Conservation (phyloP, 805 yeast genomes). For the Saccharomycodes ludwigii region DNA sequence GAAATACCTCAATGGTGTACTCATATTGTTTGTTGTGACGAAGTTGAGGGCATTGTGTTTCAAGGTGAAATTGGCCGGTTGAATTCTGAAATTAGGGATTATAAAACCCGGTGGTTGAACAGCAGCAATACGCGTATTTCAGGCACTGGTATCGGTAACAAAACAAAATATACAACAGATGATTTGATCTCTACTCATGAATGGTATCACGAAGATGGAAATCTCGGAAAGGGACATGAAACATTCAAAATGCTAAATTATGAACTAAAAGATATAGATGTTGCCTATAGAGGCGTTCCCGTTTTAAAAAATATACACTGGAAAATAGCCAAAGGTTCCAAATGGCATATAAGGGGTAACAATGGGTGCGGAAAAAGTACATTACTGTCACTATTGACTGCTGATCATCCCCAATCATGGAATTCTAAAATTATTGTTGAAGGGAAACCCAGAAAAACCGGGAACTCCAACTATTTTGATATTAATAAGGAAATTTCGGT, state of each 20-base stretch:
- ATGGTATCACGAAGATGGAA: slow-evolving; percentile 7
- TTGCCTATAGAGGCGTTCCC: slow-evolving; percentile 50
- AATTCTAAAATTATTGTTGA: slow-evolving; percentile 49
- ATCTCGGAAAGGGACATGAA: slow-evolving; percentile 7
- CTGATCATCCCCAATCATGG: slow-evolving; percentile 98
- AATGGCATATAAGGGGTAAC: slow-evolving; percentile 81
- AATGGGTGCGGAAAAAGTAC: slow-evolving; percentile 96
- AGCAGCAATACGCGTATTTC: background rate
- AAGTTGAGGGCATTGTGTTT: slow-evolving; percentile 33
- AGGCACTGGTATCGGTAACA: background rate
- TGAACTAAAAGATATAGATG: slow-evolving; percentile 49
- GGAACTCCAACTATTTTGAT: slow-evolving; percentile 62
- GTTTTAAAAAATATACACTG: slow-evolving; percentile 52
- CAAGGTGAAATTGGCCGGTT: slow-evolving; percentile 30
- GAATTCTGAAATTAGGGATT: slow-evolving; percentile 16
- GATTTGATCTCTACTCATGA: slow-evolving; percentile 17
- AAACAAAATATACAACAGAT: slow-evolving; percentile 8
- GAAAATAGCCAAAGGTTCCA: slow-evolving; percentile 57
- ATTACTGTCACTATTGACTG: slow-evolving; percentile 66
- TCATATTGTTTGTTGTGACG: slow-evolving; percentile 52
- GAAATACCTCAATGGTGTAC: slow-evolving; percentile 68
- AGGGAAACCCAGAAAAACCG: slow-evolving; percentile 51
- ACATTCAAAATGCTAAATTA: slow-evolving; percentile 19
- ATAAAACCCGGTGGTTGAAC: slow-evolving; percentile 7
- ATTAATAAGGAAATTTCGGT: slow-evolving; percentile 73